phyloP scores from a whole-genome alignment of 495 filamentous ascomycete genomes.

The Parathielavia appendiculata region DNA sequence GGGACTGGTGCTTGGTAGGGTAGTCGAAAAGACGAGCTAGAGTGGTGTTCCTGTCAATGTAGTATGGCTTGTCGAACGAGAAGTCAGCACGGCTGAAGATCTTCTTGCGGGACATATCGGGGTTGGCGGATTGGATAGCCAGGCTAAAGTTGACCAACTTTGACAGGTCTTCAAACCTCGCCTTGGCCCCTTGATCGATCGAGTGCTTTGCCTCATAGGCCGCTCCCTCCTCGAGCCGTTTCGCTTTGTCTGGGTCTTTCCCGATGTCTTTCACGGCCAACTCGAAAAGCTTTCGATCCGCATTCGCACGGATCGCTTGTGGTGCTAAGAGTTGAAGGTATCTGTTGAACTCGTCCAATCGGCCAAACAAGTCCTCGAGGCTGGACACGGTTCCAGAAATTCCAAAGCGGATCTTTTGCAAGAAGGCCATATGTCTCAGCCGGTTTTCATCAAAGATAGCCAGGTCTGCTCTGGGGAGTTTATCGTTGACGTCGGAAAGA shows the following conservation, averaged over 20 bases:
- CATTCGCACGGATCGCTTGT: background rate
- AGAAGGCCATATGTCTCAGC: background rate
- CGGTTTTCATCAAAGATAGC: conserved; percentile 2
- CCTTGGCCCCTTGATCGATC: background rate
- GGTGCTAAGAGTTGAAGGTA: background rate
- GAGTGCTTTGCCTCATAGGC: conserved; percentile 4
- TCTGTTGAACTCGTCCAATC: conserved; percentile 7
- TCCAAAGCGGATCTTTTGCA: conserved; percentile 5
- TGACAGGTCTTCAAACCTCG: background rate
- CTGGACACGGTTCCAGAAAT: background rate
- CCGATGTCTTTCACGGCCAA: background rate
- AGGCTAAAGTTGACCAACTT: conserved; percentile 13
- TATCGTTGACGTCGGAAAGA: conserved; percentile 3
- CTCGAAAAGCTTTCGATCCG: background rate
- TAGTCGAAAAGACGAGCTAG: conserved; percentile 16
- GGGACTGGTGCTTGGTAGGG: conserved; percentile 14
- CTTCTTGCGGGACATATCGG: conserved; percentile 10
- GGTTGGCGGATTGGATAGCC: background rate
- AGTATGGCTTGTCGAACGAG: conserved; percentile 13
- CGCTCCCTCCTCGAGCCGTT: conserved; percentile 12
- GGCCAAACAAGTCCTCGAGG: conserved; percentile 1
- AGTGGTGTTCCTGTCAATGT: conserved; percentile 10
- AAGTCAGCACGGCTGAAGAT: conserved; percentile 13
- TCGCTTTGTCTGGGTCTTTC: background rate
- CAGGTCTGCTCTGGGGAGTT: background rate